These are phyloP conservation scores for Exophiala sp. DNA, from an alignment of 2,329 filamentous ascomycete genomes.

Conservation along the genomic window DNA sequence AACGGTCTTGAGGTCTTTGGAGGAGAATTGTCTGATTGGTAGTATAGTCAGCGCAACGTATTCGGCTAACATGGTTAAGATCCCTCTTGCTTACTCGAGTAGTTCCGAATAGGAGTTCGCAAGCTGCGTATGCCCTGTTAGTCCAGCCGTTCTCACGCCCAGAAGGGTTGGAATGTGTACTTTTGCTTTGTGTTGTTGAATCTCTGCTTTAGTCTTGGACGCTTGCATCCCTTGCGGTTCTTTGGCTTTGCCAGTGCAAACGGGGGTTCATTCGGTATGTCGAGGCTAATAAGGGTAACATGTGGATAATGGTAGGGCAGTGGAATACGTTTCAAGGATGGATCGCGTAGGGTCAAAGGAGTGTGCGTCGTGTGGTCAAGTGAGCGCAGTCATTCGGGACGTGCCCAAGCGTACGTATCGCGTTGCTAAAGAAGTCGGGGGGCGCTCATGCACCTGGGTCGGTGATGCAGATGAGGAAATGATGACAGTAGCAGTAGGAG, in stretches of 20 bases:
- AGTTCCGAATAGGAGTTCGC: conserved; percentile 94
- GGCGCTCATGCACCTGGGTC: background rate
- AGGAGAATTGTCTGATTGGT: conserved; percentile 74
- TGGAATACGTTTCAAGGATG: background rate
- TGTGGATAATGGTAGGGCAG: conserved; percentile 6
- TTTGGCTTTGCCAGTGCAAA: conserved; percentile 4
- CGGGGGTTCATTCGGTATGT: conserved; percentile 12
- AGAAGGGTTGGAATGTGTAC: conserved; percentile 31
- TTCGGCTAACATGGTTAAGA: background rate
- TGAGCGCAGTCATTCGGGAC: background rate
- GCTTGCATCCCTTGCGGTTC: conserved; percentile 37
- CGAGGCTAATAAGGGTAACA: conserved; percentile 20
- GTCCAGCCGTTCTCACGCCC: conserved; percentile 6
- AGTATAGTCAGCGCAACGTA: conserved; percentile 18
- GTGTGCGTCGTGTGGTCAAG: background rate
- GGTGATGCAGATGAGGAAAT: background rate
- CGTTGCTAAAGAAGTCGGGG: background rate
- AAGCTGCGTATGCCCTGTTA: conserved; percentile 56
- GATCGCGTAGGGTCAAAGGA: background rate
- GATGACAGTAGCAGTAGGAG: background rate
- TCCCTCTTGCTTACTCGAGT: conserved; percentile 61
- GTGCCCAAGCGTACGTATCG: background rate
- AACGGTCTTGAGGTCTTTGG: conserved; percentile 81
- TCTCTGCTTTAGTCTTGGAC: conserved; percentile 49
- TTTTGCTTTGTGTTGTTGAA: conserved; percentile 56